Evolutionary conservation across 169 alveolate species (phyloP), one percentile per base, ranked within the genome.

Genomic region (Theileria parva): DNA sequence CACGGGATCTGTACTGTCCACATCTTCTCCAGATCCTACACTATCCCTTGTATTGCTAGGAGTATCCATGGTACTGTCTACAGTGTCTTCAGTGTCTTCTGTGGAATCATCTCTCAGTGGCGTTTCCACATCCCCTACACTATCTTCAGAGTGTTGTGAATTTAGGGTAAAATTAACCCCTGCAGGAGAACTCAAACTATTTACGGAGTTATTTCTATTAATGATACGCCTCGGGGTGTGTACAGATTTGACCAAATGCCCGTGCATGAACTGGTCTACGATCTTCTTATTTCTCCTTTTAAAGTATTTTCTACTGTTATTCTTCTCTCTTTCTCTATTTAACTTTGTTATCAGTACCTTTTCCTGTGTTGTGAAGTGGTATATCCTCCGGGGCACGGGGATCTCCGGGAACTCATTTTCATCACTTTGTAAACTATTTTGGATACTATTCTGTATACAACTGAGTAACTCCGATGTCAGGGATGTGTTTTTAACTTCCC

Each of bases 191-290:
- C 9, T 69, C 19, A 59, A 12, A 60, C 69, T 39, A 19, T 50
- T 30, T 76, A 68, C 67, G 28, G 48, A 28, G 51, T 77, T 17
- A 72, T 27, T 17, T 21, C 51, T 51, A 32, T 32, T 32, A 32
- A 2, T 32, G 5, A 32, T 32, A 32, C 37, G 37, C 5, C 5
- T 32, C 37, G 37, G 37, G 5, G 37, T 32, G 5, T 37, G 48
- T 6, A 44, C 2, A 11, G 53, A 44, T 44, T 44, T 44, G 17
- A 44, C 53, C 12, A 88, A 80, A 17, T 89, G 73, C 9, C 92
- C 91, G 37, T 89, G 94, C 75, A 90, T 86, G 32, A 85, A 89
- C 63, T 86, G 51, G 63, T 86, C 86, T 23, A 90, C 91, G 25
- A 80, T 69, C 48, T 90, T 89, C 71, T 84, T 66, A 25, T 90